A percentile compares a stretch with the other conserved stretches of the same genome.
Conservation (phyloP, 768 basidiomycete species). For the Lepiota venenata region DNA sequence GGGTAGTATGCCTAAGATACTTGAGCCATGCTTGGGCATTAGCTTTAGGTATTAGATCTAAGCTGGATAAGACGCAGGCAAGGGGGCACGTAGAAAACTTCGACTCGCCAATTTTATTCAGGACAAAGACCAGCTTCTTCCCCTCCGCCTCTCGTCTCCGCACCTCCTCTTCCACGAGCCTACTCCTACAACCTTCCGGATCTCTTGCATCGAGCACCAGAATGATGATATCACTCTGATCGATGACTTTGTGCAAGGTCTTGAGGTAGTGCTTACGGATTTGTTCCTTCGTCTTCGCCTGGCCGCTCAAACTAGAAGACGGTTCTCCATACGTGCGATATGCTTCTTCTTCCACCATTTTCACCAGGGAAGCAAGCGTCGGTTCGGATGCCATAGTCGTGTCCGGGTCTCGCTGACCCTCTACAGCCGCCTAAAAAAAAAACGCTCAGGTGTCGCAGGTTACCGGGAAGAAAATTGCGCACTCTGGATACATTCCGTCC, state of each 20-base stretch:
- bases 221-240: conserved; percentile 87
- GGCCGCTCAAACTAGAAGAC: conserved; percentile 17
- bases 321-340: conserved; percentile 25
- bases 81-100: background rate
- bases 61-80: background rate
- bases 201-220: conserved; percentile 92
- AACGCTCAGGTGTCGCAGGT: background rate
- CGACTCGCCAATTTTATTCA: conserved; percentile 93
- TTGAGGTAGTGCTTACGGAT: conserved; percentile 72
- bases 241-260: conserved; percentile 87
- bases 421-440: conserved; percentile 19
- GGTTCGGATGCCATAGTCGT: conserved; percentile 73
- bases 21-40: conserved; percentile 91
- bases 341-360: conserved; percentile 35
- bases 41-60: conserved; percentile 85
- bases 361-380: conserved; percentile 59
- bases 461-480: background rate
- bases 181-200: conserved; percentile 90
- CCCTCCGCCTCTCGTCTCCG: conserved; percentile 80
- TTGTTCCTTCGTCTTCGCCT: conserved; percentile 62
- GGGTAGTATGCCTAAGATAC: conserved; percentile 88
- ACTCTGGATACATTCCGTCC: conserved; percentile 41
- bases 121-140: conserved; percentile 88
- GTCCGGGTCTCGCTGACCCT: conserved; percentile 45
- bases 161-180: conserved; percentile 93